A percentile compares a stretch with the other conserved stretches of the same genome.
phyloP scores from a whole-genome alignment of 306 rosid genomes.

The Cucumis melo region DNA sequence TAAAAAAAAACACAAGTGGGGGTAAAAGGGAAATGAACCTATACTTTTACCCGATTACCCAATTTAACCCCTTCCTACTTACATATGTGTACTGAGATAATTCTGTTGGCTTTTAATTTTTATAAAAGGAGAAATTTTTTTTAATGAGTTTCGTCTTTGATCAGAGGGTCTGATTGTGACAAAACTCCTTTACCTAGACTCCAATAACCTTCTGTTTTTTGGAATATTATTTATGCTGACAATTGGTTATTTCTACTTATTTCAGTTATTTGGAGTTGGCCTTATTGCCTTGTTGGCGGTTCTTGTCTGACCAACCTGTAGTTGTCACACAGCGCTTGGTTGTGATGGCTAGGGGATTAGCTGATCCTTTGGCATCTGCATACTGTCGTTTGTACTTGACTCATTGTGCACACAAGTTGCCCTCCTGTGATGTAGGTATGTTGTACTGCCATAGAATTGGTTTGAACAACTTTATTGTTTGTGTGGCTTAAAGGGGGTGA shows the following conservation, averaged over 20 bases:
- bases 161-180: background rate
- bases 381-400: slow-evolving; percentile 68
- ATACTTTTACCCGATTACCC: too few relatives aligned
- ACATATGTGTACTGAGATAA: background rate
- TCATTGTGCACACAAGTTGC: slow-evolving; percentile 68
- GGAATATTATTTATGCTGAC: slow-evolving; percentile 1
- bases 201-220: slow-evolving; percentile 3
- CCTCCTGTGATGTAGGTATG: slow-evolving; percentile 55
- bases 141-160: background rate
- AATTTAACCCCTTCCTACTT: too few relatives aligned
- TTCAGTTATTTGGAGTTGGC: slow-evolving; percentile 91
- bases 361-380: slow-evolving; percentile 86
- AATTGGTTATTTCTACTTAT: slow-evolving; percentile 16
- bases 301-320: slow-evolving; percentile 53
- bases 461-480: background rate
- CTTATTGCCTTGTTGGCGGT: slow-evolving; percentile 80
- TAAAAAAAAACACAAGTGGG: too few relatives aligned
- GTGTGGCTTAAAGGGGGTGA: background rate
- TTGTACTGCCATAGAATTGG: background rate
- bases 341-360: slow-evolving; percentile 77
- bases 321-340: slow-evolving; percentile 61
- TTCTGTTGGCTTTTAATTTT: background rate
- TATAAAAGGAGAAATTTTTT: background rate
- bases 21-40: too few relatives aligned
- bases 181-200: background rate